A percentile compares a stretch with the other conserved stretches of the same genome.
Evolutionary conservation across 2,329 filamentous ascomycete species (phyloP).

Genomic region (Fusarium sp.): DNA sequence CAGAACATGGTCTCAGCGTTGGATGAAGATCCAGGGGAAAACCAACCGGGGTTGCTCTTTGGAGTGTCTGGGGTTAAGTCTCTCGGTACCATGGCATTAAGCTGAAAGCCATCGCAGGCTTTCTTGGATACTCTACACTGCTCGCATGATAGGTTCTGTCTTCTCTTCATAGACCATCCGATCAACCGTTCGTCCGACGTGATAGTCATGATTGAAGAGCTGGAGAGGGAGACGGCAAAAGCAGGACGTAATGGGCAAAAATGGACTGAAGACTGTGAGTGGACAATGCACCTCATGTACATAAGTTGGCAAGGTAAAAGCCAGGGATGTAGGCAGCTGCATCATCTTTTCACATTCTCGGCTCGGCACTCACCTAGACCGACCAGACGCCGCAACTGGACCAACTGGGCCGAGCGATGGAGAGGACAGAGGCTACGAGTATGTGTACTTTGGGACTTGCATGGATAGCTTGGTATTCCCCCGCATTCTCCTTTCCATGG

Average conservation of each 20-base stretch:
- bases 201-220: not conserved
- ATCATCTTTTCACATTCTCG: no score
- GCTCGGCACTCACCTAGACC: not conserved
- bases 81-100: not conserved
- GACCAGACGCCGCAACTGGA: not conserved
- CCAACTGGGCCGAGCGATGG: not conserved
- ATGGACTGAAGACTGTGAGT: no score
- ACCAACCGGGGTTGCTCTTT: not conserved
- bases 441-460: not conserved
- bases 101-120: not conserved
- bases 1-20: not conserved
- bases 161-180: not conserved
- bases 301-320: no score
- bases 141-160: not conserved
- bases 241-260: no score
- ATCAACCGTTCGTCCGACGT: not conserved
- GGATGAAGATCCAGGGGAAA: not conserved
- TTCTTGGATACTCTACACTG: not conserved
- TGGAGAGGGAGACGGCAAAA: no score
- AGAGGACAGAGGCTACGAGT: not conserved
- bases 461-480: not conserved
- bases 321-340: no score
- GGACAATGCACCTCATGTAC: no score
- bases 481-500: not conserved
- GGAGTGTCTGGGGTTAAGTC: not conserved